A percentile compares a stretch with the other conserved stretches of the same genome.
These are phyloP conservation scores for Cladosporium sp. DNA, from an alignment of 2,329 filamentous ascomycete species.

Conservation along the genomic window DNA sequence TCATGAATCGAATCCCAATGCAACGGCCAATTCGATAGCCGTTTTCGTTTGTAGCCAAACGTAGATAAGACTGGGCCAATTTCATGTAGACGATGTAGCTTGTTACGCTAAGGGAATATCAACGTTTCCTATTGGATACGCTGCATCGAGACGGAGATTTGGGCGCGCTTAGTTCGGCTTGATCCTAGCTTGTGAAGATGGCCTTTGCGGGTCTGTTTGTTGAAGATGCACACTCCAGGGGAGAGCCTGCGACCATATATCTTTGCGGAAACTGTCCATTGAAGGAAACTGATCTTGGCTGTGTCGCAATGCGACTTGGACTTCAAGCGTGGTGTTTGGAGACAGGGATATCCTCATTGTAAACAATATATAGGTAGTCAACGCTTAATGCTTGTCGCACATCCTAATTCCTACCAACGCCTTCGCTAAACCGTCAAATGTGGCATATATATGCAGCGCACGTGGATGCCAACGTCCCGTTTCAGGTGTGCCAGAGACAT, in stretches of 20 bases:
- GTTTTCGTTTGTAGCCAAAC: constrained; percentile 1
- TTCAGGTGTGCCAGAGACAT: background rate
- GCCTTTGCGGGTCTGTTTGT: background rate
- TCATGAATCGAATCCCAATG: background rate
- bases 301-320: background rate
- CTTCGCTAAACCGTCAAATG: constrained; percentile 14
- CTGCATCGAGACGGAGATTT: constrained; percentile 5
- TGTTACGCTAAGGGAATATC: constrained; percentile 7
- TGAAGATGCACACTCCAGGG: constrained; percentile 1
- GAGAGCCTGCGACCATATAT: background rate
- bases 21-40: background rate
- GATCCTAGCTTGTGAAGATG: constrained; percentile 7
- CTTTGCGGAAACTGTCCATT: too few species aligned
- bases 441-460: too few species aligned
- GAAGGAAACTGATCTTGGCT: too few species aligned
- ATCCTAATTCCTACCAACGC: constrained; percentile 13
- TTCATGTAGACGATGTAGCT: background rate
- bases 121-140: too few species aligned
- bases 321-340: too few species aligned
- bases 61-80: constrained; percentile 1
- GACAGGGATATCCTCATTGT: too few species aligned
- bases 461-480: too few species aligned
- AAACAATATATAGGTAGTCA: background rate
- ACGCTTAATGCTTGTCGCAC: constrained; percentile 4
- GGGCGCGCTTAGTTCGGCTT: background rate